A percentile compares a stretch with the other conserved stretches of the same genome.
phyloP scores from a whole-genome alignment of 306 rosid species.

The Glycine latifolia region DNA sequence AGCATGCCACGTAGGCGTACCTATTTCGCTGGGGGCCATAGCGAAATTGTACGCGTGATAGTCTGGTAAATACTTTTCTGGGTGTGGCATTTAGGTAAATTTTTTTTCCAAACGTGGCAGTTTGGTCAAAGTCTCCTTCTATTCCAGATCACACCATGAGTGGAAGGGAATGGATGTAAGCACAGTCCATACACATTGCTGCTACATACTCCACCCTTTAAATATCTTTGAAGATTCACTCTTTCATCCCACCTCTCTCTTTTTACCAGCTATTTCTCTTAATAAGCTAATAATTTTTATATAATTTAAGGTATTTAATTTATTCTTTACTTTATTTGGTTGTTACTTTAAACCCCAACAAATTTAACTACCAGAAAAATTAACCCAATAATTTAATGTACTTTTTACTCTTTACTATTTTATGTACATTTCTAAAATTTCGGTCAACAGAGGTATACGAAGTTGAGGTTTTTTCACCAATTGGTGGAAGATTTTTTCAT shows the following conservation, averaged over 20 bases:
- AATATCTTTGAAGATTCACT: constrained; percentile 31
- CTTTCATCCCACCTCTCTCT: neutral
- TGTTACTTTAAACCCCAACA: neutral
- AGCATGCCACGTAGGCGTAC: no score
- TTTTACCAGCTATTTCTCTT: neutral
- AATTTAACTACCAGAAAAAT: neutral
- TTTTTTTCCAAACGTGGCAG: no score
- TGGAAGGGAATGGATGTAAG: constrained; percentile 1
- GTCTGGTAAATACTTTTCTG: no score
- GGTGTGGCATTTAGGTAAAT: no score
- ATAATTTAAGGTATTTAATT: neutral
- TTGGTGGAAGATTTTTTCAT: no score
- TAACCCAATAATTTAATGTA: no score
- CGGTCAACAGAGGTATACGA: no score
- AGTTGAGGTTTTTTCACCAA: no score
- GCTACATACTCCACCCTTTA: constrained; percentile 2
- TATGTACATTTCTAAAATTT: no score
- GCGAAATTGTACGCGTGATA: no score
- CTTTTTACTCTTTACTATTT: no score
- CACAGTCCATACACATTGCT: neutral
- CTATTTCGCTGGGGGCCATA: no score
- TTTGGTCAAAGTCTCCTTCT: neutral
- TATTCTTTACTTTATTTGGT: neutral
- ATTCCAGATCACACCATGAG: constrained; percentile 36
- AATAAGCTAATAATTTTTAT: neutral